phyloP scores from a whole-genome alignment of 1,284 basidiomycete genomes.

The Cutaneotrichosporon sp. region DNA sequence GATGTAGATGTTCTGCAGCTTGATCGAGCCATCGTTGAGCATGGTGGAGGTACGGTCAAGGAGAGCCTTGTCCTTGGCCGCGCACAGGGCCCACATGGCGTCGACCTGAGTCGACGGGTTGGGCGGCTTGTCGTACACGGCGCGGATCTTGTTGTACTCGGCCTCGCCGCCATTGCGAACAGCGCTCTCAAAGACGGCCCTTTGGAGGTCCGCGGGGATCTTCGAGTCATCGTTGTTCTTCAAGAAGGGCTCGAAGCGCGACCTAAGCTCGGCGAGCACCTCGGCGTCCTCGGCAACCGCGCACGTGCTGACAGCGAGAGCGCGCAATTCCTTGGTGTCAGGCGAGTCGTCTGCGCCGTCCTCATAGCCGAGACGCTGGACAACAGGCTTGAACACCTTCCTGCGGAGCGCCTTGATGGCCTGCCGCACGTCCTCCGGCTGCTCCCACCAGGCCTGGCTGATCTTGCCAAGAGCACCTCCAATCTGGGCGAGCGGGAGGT shows the following conservation, averaged over 20 bases:
- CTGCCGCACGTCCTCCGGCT: slow-evolving; percentile 62
- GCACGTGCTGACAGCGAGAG: slow-evolving; percentile 68
- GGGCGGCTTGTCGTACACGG: slow-evolving; percentile 68
- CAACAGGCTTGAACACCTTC: slow-evolving; percentile 76
- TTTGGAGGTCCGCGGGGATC: slow-evolving; percentile 75
- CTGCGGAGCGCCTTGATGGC: slow-evolving; percentile 65
- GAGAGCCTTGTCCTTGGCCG: slow-evolving; percentile 49
- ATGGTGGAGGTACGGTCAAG: slow-evolving; percentile 64
- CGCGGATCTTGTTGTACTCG: slow-evolving; percentile 74
- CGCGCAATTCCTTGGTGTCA: slow-evolving; percentile 73
- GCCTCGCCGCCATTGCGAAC: slow-evolving; percentile 70
- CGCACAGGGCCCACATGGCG: slow-evolving; percentile 60
- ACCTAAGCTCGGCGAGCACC: slow-evolving; percentile 71
- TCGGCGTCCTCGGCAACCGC: slow-evolving; percentile 64
- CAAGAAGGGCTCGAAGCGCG: slow-evolving; percentile 71
- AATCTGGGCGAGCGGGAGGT: slow-evolving; percentile 50
- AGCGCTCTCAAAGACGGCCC: slow-evolving; percentile 52
- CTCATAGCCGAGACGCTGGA: slow-evolving; percentile 76
- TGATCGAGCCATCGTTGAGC: slow-evolving; percentile 57
- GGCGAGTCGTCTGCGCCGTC: slow-evolving; percentile 67
- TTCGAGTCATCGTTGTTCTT: slow-evolving; percentile 71
- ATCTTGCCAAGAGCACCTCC: slow-evolving; percentile 59
- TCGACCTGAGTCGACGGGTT: slow-evolving; percentile 69
- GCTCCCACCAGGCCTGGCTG: slow-evolving; percentile 81
- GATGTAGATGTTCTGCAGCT: slow-evolving; percentile 66